phyloP scores from a whole-genome alignment of 768 basidiomycete genomes.

The Psilocybe azurescens region DNA sequence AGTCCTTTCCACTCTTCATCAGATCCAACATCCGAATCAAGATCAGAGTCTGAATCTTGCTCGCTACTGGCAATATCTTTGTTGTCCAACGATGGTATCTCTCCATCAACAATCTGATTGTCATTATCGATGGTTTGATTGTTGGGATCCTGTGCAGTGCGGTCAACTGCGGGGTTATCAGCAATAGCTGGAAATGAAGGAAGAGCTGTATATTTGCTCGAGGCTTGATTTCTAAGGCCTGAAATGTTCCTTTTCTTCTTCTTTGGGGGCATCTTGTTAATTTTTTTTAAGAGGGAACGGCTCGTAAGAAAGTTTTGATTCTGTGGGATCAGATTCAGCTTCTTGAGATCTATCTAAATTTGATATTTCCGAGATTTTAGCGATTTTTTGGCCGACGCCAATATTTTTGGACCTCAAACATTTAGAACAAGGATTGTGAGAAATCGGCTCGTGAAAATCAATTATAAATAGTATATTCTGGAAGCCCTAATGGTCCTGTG shows the following conservation, averaged over 20 bases:
- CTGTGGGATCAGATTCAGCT: background rate
- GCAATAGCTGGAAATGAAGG: background rate
- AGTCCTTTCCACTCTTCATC: conserved; percentile 20
- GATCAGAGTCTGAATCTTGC: no score
- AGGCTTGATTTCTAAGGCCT: conserved; percentile 5
- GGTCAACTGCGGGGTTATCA: background rate
- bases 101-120: no score
- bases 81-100: no score
- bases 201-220: no score
- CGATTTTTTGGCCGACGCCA: no score
- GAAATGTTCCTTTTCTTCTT: conserved; percentile 9
- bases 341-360: conserved; percentile 7
- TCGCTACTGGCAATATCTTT: conserved; percentile 17
- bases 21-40: conserved; percentile 10
- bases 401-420: no score
- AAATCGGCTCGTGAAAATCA: no score
- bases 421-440: no score
- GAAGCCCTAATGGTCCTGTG: no score
- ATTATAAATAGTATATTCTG: no score
- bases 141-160: background rate
- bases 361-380: conserved; percentile 9
- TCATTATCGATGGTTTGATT: background rate
- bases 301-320: background rate
- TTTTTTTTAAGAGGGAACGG: background rate
- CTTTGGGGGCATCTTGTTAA: conserved; percentile 3